phyloP scores from a whole-genome alignment of 768 basidiomycete species.

The Porphyrellus cyaneotinctus region DNA sequence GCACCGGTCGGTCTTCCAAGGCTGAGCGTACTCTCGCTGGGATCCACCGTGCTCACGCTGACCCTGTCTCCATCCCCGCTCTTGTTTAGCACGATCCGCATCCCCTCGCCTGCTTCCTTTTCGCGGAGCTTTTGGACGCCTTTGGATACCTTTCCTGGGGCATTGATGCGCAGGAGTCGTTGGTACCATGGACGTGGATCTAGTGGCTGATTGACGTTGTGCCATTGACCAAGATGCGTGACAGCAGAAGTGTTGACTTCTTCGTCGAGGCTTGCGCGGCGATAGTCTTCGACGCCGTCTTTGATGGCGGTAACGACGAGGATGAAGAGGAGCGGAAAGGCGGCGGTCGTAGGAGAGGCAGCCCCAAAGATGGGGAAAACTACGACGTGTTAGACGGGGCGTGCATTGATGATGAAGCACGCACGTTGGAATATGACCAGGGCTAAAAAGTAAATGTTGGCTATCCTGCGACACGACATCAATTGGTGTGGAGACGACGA shows the following conservation, averaged over 20 bases:
- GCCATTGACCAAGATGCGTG: constrained; percentile 86
- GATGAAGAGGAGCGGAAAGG: constrained; percentile 85
- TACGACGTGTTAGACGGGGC: constrained; percentile 28
- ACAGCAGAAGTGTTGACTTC: constrained; percentile 93
- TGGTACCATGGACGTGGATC: constrained; percentile 78
- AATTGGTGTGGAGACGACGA: neutral
- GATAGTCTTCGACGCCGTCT: constrained; percentile 93
- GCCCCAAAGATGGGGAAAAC: constrained; percentile 93
- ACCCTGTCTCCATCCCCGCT: constrained; percentile 28
- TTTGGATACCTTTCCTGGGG: constrained; percentile 72
- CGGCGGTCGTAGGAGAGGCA: constrained; percentile 72
- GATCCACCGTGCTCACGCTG: constrained; percentile 45
- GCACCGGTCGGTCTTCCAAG: constrained; percentile 36
- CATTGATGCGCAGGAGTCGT: constrained; percentile 62
- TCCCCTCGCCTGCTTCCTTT: constrained; percentile 67
- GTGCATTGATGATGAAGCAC: constrained; percentile 15
- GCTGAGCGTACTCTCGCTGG: constrained; percentile 42
- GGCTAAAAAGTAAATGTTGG: constrained; percentile 88
- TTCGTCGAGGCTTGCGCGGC: constrained; percentile 83
- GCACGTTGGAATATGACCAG: constrained; percentile 78
- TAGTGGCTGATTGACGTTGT: constrained; percentile 80
- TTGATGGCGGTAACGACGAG: constrained; percentile 88
- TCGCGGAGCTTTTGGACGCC: constrained; percentile 85
- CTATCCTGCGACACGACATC: constrained; percentile 47
- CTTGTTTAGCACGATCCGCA: constrained; percentile 58